Percentiles rank a stretch among this genome's conserved stretches.
Evolutionary conservation across 1,284 basidiomycete species (phyloP).

Genomic region (Apiotrichum mycotoxinovorans): DNA sequence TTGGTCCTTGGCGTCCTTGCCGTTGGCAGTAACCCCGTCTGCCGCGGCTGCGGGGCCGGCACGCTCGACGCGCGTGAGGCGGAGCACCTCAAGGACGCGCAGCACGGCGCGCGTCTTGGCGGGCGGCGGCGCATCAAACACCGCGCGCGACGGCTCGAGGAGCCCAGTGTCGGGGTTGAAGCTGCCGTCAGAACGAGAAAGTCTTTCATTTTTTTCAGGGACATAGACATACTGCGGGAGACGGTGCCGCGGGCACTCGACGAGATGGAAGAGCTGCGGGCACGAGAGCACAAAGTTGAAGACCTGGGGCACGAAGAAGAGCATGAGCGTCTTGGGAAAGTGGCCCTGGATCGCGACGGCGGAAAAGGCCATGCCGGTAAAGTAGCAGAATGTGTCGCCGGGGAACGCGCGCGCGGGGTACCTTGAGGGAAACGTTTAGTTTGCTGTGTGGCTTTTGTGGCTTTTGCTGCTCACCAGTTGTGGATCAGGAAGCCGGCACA

Average conservation of each 20-base stretch:
- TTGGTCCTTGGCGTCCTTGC: not conserved
- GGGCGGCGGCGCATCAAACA: conserved; percentile 58
- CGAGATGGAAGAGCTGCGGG: conserved; percentile 90
- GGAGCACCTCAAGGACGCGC: conserved; percentile 58
- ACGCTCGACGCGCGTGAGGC: conserved; percentile 64
- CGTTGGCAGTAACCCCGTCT: too few relatives aligned
- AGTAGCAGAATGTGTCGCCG: conserved; percentile 96
- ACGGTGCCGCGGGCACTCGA: conserved; percentile 89
- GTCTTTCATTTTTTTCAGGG: too few relatives aligned
- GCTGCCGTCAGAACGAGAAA: conserved; percentile 49
- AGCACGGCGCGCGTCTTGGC: conserved; percentile 58
- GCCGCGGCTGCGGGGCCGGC: conserved; percentile 36
- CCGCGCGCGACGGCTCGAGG: conserved; percentile 67
- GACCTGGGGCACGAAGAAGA: conserved; percentile 97
- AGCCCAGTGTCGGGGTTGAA: conserved; percentile 68
- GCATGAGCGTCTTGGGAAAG: conserved; percentile 90
- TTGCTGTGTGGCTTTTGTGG: conserved; percentile 5
- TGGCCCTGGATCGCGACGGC: conserved; percentile 95
- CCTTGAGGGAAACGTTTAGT: conserved; percentile 59
- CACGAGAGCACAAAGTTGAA: conserved; percentile 95
- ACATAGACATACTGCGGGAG: conserved; percentile 76
- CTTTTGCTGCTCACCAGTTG: conserved; percentile 67
- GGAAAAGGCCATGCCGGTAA: conserved; percentile 95
- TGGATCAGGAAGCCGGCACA: conserved; percentile 85
- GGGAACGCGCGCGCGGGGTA: conserved; percentile 93